Conservation (phyloP, 257 asterid species). For the Primulina eburnea region DNA sequence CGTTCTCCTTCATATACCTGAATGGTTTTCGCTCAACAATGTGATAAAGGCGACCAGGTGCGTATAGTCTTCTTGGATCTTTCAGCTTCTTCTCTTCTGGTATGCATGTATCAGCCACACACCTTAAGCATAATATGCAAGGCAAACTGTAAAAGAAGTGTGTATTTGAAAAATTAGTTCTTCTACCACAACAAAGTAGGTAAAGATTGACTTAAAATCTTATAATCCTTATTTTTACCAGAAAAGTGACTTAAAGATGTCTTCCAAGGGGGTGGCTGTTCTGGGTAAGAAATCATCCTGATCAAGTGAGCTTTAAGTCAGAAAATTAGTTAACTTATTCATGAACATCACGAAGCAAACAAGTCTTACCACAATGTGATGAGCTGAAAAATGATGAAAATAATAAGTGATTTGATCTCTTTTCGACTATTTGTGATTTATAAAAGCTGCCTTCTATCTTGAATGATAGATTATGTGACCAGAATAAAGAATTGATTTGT, state of each 20-base stretch:
- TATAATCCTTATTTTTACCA: slow-evolving; percentile 43
- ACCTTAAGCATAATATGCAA: slow-evolving; percentile 68
- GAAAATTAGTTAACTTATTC: background rate
- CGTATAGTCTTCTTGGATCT: slow-evolving; percentile 78
- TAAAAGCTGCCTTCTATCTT: background rate
- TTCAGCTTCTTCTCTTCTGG: slow-evolving; percentile 77
- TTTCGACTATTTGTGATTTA: background rate
- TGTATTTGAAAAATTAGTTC: slow-evolving; percentile 1
- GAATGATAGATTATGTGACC: background rate
- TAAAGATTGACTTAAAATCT: slow-evolving; percentile 1
- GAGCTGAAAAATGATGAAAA: slow-evolving; percentile 8
- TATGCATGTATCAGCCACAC: slow-evolving; percentile 85
- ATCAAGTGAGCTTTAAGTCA: slow-evolving; percentile 22
- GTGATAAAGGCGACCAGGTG: slow-evolving; percentile 93
- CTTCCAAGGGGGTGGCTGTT: slow-evolving; percentile 93
- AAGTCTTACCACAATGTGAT: background rate
- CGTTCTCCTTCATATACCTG: slow-evolving; percentile 41
- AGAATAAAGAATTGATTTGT: background rate
- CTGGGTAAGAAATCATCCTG: slow-evolving; percentile 94
- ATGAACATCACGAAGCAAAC: slow-evolving; percentile 10
- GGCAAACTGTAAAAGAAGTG: slow-evolving; percentile 58
- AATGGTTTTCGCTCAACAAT: slow-evolving; percentile 79
- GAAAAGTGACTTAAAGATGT: slow-evolving; percentile 81
- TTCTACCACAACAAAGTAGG: slow-evolving; percentile 3
- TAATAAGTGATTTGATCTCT: slow-evolving; percentile 3